A percentile compares a stretch with the other conserved stretches of the same genome.
Evolutionary conservation across 2,329 filamentous ascomycete genomes (phyloP).

Genomic region (Fusarium piperis): DNA sequence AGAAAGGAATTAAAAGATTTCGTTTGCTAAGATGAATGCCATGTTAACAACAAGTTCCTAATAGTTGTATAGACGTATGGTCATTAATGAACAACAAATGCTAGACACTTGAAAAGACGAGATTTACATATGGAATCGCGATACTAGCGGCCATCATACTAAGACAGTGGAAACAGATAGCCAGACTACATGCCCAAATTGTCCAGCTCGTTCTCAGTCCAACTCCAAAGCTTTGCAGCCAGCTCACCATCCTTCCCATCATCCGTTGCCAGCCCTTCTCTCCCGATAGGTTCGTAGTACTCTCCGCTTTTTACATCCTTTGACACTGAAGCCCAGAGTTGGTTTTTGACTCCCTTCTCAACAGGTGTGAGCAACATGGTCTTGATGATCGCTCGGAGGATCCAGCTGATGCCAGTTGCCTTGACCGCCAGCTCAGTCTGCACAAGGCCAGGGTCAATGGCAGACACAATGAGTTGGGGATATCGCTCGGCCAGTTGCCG

Average conservation of each 20-base stretch:
- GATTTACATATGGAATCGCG: too few species aligned
- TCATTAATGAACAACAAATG: too few species aligned
- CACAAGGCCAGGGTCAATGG: slow-evolving; percentile 17
- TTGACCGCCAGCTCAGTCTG: slow-evolving; percentile 7
- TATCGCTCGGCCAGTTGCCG: slow-evolving; percentile 14
- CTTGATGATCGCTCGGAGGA: slow-evolving; percentile 16
- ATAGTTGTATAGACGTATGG: too few species aligned
- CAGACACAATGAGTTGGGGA: slow-evolving; percentile 13
- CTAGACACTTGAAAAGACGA: too few species aligned
- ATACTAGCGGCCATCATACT: not conserved
- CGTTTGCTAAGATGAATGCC: too few species aligned
- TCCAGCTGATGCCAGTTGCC: slow-evolving; percentile 1
- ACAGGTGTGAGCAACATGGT: slow-evolving; percentile 35
- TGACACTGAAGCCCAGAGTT: slow-evolving; percentile 55
- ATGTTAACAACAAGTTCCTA: too few species aligned
- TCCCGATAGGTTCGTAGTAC: slow-evolving; percentile 48
- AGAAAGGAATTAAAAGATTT: not conserved
- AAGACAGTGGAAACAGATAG: not conserved
- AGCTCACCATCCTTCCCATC: slow-evolving; percentile 41
- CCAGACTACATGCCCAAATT: not conserved
- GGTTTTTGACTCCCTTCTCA: slow-evolving; percentile 50
- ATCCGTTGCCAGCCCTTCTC: slow-evolving; percentile 32
- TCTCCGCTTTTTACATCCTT: slow-evolving; percentile 39
- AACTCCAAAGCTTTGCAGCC: slow-evolving; percentile 47
- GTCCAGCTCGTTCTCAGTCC: slow-evolving; percentile 48